Evolutionary conservation across 2,329 filamentous ascomycete species (phyloP), one percentile per base, ranked within the genome.

Genomic region (Scedosporium apiospermum): DNA sequence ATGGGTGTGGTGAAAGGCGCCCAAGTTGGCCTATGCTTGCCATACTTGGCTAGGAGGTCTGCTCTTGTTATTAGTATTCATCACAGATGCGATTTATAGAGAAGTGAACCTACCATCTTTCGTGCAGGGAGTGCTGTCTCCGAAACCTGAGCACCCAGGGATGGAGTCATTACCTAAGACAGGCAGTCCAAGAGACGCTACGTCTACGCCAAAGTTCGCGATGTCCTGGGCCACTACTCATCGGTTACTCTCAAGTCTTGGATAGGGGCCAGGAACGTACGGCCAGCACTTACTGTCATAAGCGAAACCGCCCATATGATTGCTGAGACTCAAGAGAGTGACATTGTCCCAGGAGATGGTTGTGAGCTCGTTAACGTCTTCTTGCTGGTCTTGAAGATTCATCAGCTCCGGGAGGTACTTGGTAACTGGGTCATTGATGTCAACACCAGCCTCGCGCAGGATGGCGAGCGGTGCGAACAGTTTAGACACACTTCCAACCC

Each of bases 391-490:
- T 2, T 67, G 66, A 21, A 67, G 62, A 4, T 69, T 65, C 46
- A 63, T 68, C 51, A 75, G 66, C 58, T 76, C 72, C 0, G 80
- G 77, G 5, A 82, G 68, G 61, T 79, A 78, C 42, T 78, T 74
- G 1, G 78, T 73, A 4, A 83, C 71, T 0, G 76, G 76, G 57
- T 75, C 76, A 2, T 80, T 72, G 69, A 75, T 59, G 14, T 72
- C 68, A 12, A 76, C 68, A 2, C 69, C 66, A 0, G 64, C 64
- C 14, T 66, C 68, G 60, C 71, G 68, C 3, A 76, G 66, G 1
- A 70, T 66, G 1, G 72, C 69, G 10, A 79, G 66, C 0, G 68
- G 69, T 0, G 73, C 69, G 5, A 75, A 65, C 2, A 76, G 60
- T 63, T 76, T 76, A 0, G 73, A 71, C 1, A 72, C 67, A 62